A percentile compares a stretch with the other conserved stretches of the same genome.
Evolutionary conservation across 495 filamentous ascomycete genomes (phyloP).

Genomic region (Penicillium coprophilum): DNA sequence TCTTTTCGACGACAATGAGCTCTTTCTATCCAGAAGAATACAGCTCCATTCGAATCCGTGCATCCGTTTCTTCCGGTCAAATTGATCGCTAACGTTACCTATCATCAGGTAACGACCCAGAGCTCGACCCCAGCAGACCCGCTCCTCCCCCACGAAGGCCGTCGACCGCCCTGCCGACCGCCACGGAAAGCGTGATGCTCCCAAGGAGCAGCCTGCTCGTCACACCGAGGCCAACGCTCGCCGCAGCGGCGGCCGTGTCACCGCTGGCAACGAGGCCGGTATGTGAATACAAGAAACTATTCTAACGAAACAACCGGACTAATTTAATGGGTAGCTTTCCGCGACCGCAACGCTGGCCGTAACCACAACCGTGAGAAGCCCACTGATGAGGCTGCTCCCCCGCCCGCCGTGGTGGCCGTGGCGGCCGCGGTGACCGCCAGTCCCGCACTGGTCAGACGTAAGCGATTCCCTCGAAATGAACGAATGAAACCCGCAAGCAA

Average conservation of each 20-base stretch:
- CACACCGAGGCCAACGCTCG: constrained; percentile 49
- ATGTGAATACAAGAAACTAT: constrained; percentile 32
- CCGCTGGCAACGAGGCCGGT: constrained; percentile 82
- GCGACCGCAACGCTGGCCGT: constrained; percentile 81
- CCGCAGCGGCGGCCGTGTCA: constrained; percentile 56
- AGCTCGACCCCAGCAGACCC: constrained; percentile 75
- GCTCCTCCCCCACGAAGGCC: constrained; percentile 78
- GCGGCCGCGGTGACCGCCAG: constrained; percentile 76
- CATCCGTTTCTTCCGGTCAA: neutral
- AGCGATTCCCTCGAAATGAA: constrained; percentile 24
- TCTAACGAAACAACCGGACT: constrained; percentile 8
- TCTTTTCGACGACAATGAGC: constrained; percentile 11
- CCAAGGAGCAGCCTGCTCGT: constrained; percentile 59
- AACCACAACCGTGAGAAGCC: constrained; percentile 80
- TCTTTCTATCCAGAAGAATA: constrained; percentile 10
- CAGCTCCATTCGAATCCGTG: constrained; percentile 8
- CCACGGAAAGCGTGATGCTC: constrained; percentile 84
- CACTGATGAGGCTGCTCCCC: constrained; percentile 65
- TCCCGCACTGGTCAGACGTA: constrained; percentile 72
- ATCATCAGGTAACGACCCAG: constrained; percentile 77
- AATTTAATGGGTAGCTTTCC: constrained; percentile 64
- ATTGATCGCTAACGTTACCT: constrained; percentile 23
- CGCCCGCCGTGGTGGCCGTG: constrained; percentile 51
- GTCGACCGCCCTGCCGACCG: constrained; percentile 80
- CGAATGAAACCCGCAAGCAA: neutral